These are phyloP conservation scores for Crithidia sp. DNA, from an alignment of 208 protist genomes.

Conservation along the genomic window DNA sequence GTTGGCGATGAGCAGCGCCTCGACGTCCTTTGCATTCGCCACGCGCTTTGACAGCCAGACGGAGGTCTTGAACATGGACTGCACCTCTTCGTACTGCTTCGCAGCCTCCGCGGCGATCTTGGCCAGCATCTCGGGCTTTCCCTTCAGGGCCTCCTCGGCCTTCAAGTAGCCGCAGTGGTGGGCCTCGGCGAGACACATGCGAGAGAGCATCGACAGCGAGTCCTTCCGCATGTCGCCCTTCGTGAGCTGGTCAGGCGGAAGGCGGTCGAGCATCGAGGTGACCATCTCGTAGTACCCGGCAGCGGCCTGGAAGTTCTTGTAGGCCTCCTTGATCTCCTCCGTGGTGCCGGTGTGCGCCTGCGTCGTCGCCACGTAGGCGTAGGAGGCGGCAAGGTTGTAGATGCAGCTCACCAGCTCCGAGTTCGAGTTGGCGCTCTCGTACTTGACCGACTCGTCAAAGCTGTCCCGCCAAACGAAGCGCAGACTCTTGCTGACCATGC, in stretches of 20 bases:
- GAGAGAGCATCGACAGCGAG: constrained; percentile 58
- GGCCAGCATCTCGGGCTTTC: constrained; percentile 68
- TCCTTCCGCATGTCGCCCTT: constrained; percentile 70
- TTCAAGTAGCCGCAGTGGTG: constrained; percentile 88
- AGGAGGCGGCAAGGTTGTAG: constrained; percentile 86
- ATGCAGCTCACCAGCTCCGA: constrained; percentile 79
- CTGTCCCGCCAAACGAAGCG: constrained; percentile 73
- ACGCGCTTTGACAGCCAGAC: constrained; percentile 45
- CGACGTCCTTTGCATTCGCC: constrained; percentile 52
- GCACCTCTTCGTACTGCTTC: constrained; percentile 72
- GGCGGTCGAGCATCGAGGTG: constrained; percentile 48
- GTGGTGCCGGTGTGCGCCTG: constrained; percentile 45
- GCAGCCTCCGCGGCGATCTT: constrained; percentile 80
- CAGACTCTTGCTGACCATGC: constrained; percentile 58
- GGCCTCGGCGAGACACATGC: constrained; percentile 65
- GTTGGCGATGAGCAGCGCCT: constrained; percentile 48
- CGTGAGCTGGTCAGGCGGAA: constrained; percentile 62
- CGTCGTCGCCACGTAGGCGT: constrained; percentile 51
- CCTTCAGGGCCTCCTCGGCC: constrained; percentile 71
- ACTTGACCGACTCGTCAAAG: constrained; percentile 69
- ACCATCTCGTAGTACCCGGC: constrained; percentile 86
- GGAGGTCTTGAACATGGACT: constrained; percentile 49
- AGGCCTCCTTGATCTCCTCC: constrained; percentile 72
- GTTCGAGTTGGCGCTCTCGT: constrained; percentile 71
- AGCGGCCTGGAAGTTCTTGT: constrained; percentile 76